phyloP scores from a whole-genome alignment of 331 rosid genomes.

The Ulmus americana region DNA sequence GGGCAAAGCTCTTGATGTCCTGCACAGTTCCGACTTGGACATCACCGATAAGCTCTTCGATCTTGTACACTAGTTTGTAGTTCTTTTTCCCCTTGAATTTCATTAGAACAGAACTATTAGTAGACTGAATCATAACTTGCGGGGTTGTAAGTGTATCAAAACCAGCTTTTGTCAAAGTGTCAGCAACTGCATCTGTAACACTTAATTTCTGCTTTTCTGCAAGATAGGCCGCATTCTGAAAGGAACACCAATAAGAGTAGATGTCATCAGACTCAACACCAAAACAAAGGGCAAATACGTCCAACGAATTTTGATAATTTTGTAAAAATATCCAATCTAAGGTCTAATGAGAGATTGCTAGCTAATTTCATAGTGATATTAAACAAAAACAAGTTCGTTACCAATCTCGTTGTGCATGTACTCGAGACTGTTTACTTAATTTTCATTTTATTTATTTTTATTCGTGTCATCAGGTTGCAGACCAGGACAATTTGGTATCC shows the following conservation, averaged over 20 bases:
- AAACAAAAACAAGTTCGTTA: too few species aligned
- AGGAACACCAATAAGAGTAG: slow-evolving; percentile 10
- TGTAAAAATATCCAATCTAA: too few species aligned
- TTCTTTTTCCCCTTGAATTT: slow-evolving; percentile 48
- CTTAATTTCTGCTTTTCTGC: slow-evolving; percentile 37
- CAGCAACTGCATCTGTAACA: slow-evolving; percentile 46
- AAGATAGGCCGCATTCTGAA: slow-evolving; percentile 84
- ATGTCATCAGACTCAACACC: too few species aligned
- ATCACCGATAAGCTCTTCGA: slow-evolving; percentile 46
- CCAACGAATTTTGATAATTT: too few species aligned
- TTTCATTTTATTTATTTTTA: too few species aligned
- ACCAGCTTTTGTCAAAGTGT: slow-evolving; percentile 54
- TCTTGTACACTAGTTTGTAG: slow-evolving; percentile 60
- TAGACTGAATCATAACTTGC: slow-evolving; percentile 70
- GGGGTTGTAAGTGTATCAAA: slow-evolving; percentile 39
- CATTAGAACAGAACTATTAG: slow-evolving; percentile 58
- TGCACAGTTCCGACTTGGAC: slow-evolving; percentile 31
- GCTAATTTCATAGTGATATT: too few species aligned
- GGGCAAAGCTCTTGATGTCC: slow-evolving; percentile 64
- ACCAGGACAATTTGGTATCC: too few species aligned
- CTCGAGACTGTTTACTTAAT: too few species aligned
- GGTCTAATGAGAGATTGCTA: too few species aligned
- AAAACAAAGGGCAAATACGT: too few species aligned
- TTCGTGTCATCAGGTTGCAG: too few species aligned
- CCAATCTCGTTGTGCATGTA: too few species aligned